Percentiles rank a stretch among this genome's conserved stretches.
phyloP scores from a whole-genome alignment of 2,329 filamentous ascomycete genomes.

The Cercospora sp. region DNA sequence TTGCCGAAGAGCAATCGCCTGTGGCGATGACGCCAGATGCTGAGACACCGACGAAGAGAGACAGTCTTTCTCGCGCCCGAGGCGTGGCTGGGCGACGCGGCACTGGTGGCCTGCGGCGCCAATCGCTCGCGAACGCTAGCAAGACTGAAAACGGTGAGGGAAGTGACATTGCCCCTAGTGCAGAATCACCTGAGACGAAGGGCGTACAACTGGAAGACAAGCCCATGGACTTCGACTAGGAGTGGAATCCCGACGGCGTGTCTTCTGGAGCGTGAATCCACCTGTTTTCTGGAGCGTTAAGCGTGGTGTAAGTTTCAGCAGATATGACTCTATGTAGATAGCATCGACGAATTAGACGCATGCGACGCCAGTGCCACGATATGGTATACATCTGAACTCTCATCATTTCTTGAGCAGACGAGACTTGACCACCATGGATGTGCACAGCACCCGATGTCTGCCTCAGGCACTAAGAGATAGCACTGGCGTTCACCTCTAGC shows the following conservation, averaged over 20 bases:
- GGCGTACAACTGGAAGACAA: constrained; percentile 71
- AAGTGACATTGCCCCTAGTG: constrained; percentile 25
- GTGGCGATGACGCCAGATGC: constrained; percentile 16
- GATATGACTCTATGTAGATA: neutral
- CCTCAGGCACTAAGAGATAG: neutral
- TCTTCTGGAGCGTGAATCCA: neutral
- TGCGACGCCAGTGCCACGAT: neutral
- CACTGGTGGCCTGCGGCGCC: constrained; percentile 43
- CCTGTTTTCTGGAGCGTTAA: neutral
- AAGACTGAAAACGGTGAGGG: constrained; percentile 25
- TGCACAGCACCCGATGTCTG: neutral
- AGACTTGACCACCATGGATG: neutral
- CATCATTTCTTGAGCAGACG: neutral
- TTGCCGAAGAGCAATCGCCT: constrained; percentile 25
- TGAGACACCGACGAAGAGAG: constrained; percentile 28
- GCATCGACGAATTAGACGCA: neutral
- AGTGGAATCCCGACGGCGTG: constrained; percentile 27
- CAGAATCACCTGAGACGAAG: constrained; percentile 32
- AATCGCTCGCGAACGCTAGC: constrained; percentile 37
- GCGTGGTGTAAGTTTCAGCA: neutral
- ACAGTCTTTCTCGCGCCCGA: constrained; percentile 22
- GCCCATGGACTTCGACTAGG: constrained; percentile 70
- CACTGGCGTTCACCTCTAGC: neutral
- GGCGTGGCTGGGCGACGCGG: constrained; percentile 39
- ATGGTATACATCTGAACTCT: neutral